Percentiles rank a stretch among this genome's conserved stretches.
Conservation (phyloP, 139 green algal species). For the Chlorella sorokiniana region DNA sequence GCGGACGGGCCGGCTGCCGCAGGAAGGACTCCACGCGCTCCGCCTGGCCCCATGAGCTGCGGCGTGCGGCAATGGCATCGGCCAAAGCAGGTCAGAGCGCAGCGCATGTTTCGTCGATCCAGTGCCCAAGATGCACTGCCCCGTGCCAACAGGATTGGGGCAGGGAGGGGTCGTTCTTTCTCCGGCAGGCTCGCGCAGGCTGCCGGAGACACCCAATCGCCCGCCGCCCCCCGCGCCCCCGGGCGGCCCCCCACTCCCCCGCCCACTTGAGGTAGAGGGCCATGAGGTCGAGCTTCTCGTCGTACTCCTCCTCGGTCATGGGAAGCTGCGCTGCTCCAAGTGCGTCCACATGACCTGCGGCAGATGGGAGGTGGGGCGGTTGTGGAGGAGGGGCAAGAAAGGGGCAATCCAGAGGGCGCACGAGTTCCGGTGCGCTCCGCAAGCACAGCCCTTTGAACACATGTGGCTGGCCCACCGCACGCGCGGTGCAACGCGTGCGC, state of each 20-base stretch:
- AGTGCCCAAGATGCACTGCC: too few relatives aligned
- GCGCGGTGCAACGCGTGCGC: neutral
- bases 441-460: neutral
- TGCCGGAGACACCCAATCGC: too few relatives aligned
- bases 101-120: neutral
- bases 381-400: neutral
- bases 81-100: neutral
- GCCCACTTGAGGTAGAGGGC: constrained; percentile 43
- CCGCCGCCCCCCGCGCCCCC: too few relatives aligned
- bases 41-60: constrained; percentile 40
- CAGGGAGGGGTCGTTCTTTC: too few relatives aligned
- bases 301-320: constrained; percentile 48
- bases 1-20: constrained; percentile 27
- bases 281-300: constrained; percentile 55
- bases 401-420: too few relatives aligned
- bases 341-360: constrained; percentile 27
- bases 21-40: constrained; percentile 41
- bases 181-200: neutral
- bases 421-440: too few relatives aligned
- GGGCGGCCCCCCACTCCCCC: neutral
- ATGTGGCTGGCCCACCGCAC: neutral
- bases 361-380: neutral
- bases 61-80: neutral
- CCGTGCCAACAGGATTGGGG: too few relatives aligned
- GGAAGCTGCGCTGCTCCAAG: constrained; percentile 50